Evolutionary conservation across 2,329 filamentous ascomycete genomes (phyloP), one percentile per base, ranked within the genome.

Genomic region (Nannizzia gypsea): DNA sequence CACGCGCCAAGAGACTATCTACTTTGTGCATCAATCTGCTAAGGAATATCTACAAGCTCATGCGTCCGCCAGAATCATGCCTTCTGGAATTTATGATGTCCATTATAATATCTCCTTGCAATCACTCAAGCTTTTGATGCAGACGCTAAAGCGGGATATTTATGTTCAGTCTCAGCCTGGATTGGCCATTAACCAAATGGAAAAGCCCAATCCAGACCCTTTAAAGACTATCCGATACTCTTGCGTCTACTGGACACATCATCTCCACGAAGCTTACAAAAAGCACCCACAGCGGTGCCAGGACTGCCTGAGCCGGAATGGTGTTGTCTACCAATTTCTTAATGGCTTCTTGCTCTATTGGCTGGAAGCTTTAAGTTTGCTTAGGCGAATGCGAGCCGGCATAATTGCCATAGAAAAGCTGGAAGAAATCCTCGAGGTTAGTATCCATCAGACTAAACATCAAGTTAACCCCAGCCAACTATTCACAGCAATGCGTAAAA

Each of bases 21-120:
- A 52, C 9, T 65, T 70, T 6, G 61, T 71, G 5, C 69, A 71
- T 56, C 66, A 69, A 46, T 71, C 68, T 5, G 68, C 67, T 5
- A 66, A 69, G 46, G 67, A 70, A 4, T 70, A 48, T 8, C 54
- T 65, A 15, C n/a, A 20, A 6, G 4, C n/a, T 11, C 17, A 46
- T 24, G 9, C 20, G 9, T 24, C 20, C 6, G 3, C 17, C 2
- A 2, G 22, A 11, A 20, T 46, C 5, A 20, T 46, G n/a, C 42
- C 42, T 9, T 46, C 42, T 24, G 42, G 42, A 11, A 46, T 46
- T 6, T 11, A 20, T 20, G 9, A 46, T 46, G 17, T 20, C 4
- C 42, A 46, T 8, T 24, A 46, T 13, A 24, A 2, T 2, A 22
- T 46, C 6, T 24, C 20, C 2, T 46, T 20, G 17, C n/a, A 22